Conservation (phyloP, 129 eudicot species). For the sunflower (Helianthus annuus) region DNA sequence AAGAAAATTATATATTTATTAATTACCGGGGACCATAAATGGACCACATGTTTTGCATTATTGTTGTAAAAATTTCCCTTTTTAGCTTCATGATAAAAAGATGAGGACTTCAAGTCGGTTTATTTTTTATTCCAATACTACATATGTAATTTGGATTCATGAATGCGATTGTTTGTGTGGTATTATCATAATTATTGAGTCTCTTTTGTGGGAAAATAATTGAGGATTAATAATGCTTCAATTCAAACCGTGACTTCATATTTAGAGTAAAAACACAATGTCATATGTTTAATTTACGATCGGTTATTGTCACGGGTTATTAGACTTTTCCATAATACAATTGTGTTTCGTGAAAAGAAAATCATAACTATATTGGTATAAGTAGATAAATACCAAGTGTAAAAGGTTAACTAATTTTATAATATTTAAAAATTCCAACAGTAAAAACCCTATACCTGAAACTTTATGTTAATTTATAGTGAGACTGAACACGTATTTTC, state of each 20-base stretch:
- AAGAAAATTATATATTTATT: slow-evolving; percentile 3
- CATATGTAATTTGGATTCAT: slow-evolving; percentile 24
- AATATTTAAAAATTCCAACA: too few relatives aligned
- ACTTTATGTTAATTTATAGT: too few relatives aligned
- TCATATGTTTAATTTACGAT: not conserved
- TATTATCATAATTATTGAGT: slow-evolving; percentile 8
- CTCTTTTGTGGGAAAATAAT: not conserved
- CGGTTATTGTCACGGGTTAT: too few relatives aligned
- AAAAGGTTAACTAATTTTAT: too few relatives aligned
- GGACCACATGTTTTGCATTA: slow-evolving; percentile 42
- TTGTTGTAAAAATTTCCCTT: slow-evolving; percentile 31
- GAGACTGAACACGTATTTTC: too few relatives aligned
- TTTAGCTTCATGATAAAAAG: slow-evolving; percentile 27
- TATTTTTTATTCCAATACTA: slow-evolving; percentile 19
- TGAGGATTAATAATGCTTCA: not conserved
- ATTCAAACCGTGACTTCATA: not conserved
- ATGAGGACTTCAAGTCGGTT: slow-evolving; percentile 10
- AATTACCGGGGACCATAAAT: slow-evolving; percentile 34
- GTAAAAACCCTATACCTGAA: too few relatives aligned
- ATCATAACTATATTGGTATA: too few relatives aligned
- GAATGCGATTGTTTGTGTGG: slow-evolving; percentile 24
- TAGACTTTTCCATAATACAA: too few relatives aligned
- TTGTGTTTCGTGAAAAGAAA: too few relatives aligned
- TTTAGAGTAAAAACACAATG: not conserved
- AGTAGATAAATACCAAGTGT: too few relatives aligned